Evolutionary conservation across 2,329 filamentous ascomycete species (phyloP), one percentile per base, ranked within the genome.

Genomic region (Sporothrix luriei): DNA sequence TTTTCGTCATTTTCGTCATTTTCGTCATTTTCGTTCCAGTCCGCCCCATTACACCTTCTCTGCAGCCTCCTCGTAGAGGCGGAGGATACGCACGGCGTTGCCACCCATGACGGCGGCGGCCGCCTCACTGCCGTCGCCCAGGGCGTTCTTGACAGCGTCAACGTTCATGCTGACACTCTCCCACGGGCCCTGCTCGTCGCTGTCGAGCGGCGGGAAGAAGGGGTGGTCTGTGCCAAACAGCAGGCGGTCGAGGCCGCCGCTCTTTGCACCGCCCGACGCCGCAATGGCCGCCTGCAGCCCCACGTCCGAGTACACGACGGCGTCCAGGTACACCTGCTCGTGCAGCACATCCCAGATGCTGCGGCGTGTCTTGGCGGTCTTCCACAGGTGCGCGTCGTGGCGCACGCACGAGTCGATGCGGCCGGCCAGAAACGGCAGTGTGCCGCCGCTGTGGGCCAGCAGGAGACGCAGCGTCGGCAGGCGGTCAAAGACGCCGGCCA

Each of bases 381-480:
- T 82, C 69, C 90, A 86, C 51, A 96, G 84, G 76, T 93, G 88
- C 0, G 87, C 90, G 76, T 97, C 93, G 80, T 97, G 94, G 70
- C 88, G 79, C 68, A 97, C 88, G 77, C 93, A 97, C 76, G 90
- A 94, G 80, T 97, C 93, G 66, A 97, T 93, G 38, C 94, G 84
- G 0, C 94, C 94, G 0, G 93, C 94, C 2, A 97, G 82, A 78
- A 97, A 97, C 0, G 94, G 94, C 62, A 97, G 81, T 0, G 93
- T 94, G 2, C 94, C 94, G 1, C 94, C 94, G 29, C 91, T 93
- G 79, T 97, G 94, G 0, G 94, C 94, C 4, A 97, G 83, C 68
- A 97, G 82, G 76, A 97, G 88, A 26, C 87, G 84, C 72, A 97
- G 79, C 10, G 82, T 81, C 0, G 85, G 86, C 57, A 93, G 90